Conservation (phyloP, 2,329 filamentous ascomycete genomes). For the Clonostachys sp. region DNA sequence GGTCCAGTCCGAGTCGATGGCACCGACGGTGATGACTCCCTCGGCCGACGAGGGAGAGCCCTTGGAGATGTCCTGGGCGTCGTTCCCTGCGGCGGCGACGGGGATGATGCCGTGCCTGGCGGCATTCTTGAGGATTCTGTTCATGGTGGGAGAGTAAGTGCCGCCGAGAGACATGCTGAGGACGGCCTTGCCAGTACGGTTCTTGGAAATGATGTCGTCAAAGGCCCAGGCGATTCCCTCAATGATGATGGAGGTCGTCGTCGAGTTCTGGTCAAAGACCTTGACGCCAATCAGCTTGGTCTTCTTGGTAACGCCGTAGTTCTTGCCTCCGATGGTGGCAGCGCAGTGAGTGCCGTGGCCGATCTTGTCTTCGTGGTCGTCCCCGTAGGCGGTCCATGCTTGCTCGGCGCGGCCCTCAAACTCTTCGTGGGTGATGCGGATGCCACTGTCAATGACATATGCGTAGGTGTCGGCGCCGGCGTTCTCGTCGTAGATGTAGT, state of each 20-base stretch:
- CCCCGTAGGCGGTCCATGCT: slow-evolving; percentile 15
- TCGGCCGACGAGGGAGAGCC: slow-evolving; percentile 22
- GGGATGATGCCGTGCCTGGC: slow-evolving; percentile 40
- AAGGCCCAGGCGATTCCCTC: slow-evolving; percentile 34
- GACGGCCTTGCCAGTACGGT: slow-evolving; percentile 33
- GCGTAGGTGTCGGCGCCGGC: slow-evolving; percentile 48
- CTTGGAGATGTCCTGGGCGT: slow-evolving; percentile 17
- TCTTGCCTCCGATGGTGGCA: slow-evolving; percentile 26
- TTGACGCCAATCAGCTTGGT: slow-evolving; percentile 38
- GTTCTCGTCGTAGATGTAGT: slow-evolving; percentile 45
- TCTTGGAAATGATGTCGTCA: slow-evolving; percentile 33
- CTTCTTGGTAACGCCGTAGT: slow-evolving; percentile 36
- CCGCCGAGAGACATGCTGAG: slow-evolving; percentile 54
- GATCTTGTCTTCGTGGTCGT: slow-evolving; percentile 17
- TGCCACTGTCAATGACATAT: slow-evolving; percentile 61
- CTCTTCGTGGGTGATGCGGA: slow-evolving; percentile 46
- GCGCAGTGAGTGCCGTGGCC: slow-evolving; percentile 38
- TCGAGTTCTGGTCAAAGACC: slow-evolving; percentile 27
- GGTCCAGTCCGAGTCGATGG: slow-evolving; percentile 18
- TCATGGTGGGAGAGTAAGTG: slow-evolving; percentile 35
- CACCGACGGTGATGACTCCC: slow-evolving; percentile 24
- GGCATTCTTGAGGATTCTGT: slow-evolving; percentile 41
- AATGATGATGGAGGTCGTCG: slow-evolving; percentile 21
- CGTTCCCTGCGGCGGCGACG: slow-evolving; percentile 52
- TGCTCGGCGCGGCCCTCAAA: slow-evolving; percentile 45